phyloP scores from a whole-genome alignment of 352 stramenopile genomes.

The Pythium biforme region DNA sequence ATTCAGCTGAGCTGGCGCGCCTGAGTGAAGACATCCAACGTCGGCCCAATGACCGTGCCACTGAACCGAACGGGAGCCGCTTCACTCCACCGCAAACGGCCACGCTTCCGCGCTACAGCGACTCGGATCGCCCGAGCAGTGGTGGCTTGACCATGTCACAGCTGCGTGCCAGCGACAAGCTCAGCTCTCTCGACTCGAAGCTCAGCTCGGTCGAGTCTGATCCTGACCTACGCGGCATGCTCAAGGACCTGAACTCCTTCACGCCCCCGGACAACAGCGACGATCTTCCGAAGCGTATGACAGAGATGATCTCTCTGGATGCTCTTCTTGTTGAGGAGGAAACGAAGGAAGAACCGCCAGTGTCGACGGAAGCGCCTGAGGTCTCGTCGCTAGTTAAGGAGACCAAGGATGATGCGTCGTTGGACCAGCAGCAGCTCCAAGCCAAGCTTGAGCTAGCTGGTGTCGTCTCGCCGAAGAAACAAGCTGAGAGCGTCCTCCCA shows the following conservation, averaged over 20 bases:
- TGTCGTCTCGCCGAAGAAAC: not conserved
- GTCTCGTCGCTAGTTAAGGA: not conserved
- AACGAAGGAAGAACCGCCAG: not conserved
- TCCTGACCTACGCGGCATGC: slow-evolving; percentile 3
- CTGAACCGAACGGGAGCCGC: not conserved
- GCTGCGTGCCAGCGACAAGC: slow-evolving; percentile 24
- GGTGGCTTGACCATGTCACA: slow-evolving; percentile 27
- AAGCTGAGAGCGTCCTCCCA: not conserved
- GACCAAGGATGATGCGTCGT: not conserved
- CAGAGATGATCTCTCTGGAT: slow-evolving; percentile 29
- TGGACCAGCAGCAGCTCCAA: not conserved
- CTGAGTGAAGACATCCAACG: not conserved
- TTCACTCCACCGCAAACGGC: not conserved
- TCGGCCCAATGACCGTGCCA: not conserved
- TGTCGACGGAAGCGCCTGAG: not conserved
- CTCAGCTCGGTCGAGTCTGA: slow-evolving; percentile 8
- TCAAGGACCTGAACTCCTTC: slow-evolving; percentile 22
- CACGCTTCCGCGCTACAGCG: not conserved
- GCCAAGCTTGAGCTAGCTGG: not conserved
- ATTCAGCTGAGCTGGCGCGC: not conserved
- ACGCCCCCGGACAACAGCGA: not conserved
- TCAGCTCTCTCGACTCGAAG: slow-evolving; percentile 11
- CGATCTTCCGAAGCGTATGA: slow-evolving; percentile 19
- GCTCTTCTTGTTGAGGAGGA: slow-evolving; percentile 12
- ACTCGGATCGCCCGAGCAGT: slow-evolving; percentile 1